Evolutionary conservation across 768 basidiomycete species (phyloP).

Genomic region (Multifurca ochricompacta): DNA sequence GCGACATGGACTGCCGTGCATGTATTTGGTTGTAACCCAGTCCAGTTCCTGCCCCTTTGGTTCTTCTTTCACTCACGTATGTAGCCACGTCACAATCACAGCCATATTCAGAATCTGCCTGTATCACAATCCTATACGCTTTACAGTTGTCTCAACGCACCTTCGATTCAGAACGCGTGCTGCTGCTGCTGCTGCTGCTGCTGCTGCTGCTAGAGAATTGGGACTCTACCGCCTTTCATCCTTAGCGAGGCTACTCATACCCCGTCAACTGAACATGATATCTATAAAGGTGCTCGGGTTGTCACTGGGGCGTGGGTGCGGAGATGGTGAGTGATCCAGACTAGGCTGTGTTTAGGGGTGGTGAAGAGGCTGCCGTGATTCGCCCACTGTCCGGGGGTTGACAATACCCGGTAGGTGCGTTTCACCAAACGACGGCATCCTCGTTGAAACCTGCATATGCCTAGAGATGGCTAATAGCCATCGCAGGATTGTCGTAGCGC

Average conservation of each 20-base stretch:
- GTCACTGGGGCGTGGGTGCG: conserved; percentile 73
- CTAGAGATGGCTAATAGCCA: conserved; percentile 1
- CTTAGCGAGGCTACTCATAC: conserved; percentile 43
- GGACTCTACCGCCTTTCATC: conserved; percentile 42
- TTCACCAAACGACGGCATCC: conserved; percentile 11
- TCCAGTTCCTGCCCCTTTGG: not conserved
- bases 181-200: too few species aligned
- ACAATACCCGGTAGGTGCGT: conserved; percentile 8
- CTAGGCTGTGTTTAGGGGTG: conserved; percentile 45
- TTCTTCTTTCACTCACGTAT: conserved; percentile 7
- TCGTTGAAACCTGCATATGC: conserved; percentile 17
- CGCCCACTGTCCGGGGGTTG: conserved; percentile 78
- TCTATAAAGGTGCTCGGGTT: conserved; percentile 48
- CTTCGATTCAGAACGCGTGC: conserved; percentile 45
- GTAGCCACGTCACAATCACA: conserved; percentile 17
- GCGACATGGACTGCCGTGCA: not conserved
- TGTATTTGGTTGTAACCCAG: not conserved
- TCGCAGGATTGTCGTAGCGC: conserved; percentile 4
- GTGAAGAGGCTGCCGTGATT: conserved; percentile 74
- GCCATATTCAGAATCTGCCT: conserved; percentile 4
- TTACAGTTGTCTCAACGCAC: conserved; percentile 61
- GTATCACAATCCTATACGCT: conserved; percentile 39
- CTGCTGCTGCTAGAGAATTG: conserved; percentile 40
- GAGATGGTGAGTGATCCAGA: conserved; percentile 66
- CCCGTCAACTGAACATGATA: conserved; percentile 43